Evolutionary conservation across 1,139 yeast genomes (phyloP), one percentile per base, ranked within the genome.

Genomic region (Kodamaea plutei): DNA sequence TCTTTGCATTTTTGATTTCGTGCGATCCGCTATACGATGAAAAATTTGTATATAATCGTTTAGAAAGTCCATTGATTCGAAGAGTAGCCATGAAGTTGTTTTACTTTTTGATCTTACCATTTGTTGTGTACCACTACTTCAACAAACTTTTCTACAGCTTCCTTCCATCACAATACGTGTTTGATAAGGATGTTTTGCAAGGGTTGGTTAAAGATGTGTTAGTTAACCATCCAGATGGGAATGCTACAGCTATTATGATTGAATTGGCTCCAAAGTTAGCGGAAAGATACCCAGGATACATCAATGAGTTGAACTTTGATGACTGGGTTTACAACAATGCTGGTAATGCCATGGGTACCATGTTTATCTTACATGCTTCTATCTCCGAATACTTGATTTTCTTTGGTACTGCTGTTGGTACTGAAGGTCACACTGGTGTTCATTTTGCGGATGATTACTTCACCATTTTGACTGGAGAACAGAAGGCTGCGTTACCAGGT

Each of bases 331-430:
- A 80, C 74, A 91, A 89, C 72, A 88, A 87, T 50, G 98, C 98
- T 6, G 98, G 98, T 34, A 95, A 96, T 44, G 97, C 98, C 34
- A 91, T 91, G 98, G 98, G 98, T 16, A 78, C 88, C 36, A 89
- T 91, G 97, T 74, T 85, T 48, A 85, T 93, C 40, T 67, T 91
- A 44, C 98, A 93, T 57, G 96, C 97, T 9, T 89, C 97, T n/a
- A 69, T 93, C 48, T 69, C 93, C 6, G 98, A 91, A 60, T 93
- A 91, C 55, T 65, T 91, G 56, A 42, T 48, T 44, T 50, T 51
- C 30, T 51, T 48, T 30, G 64, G 50, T 25, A 54, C 52, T 35
- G 63, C 61, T 4, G 72, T 82, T 8, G 97, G 97, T 23, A 88
- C 96, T 9, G 96, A 87, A 57, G 98, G 98, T 31, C 98, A 91